Evolutionary conservation across 352 stramenopile species (phyloP).

Genomic region (Phytophthora megakarya): DNA sequence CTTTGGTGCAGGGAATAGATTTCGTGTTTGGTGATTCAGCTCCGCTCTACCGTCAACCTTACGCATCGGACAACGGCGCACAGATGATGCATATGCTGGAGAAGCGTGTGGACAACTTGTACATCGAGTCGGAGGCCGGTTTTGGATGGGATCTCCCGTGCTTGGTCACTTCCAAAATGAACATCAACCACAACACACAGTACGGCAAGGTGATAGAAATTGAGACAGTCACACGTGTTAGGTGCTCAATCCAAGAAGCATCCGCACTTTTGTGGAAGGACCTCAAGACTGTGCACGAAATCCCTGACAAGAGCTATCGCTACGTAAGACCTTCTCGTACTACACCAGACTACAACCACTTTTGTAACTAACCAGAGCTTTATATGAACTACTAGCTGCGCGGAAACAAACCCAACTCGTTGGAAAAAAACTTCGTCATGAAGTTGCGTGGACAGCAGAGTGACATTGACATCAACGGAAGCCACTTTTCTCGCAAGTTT

Average conservation of each 20-base stretch:
- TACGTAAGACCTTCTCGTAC: constrained; percentile 18
- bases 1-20: constrained; percentile 17
- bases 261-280: constrained; percentile 21
- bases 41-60: constrained; percentile 3
- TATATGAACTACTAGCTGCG: constrained; percentile 15
- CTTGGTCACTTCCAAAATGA: constrained; percentile 20
- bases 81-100: constrained; percentile 14
- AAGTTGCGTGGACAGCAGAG: constrained; percentile 17
- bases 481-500: constrained; percentile 28
- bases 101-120: constrained; percentile 14
- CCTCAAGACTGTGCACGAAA: constrained; percentile 25
- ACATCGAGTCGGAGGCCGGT: constrained; percentile 5
- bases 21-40: constrained; percentile 14
- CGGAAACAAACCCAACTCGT: constrained; percentile 18
- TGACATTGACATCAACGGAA: constrained; percentile 19
- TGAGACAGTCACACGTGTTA: constrained; percentile 18
- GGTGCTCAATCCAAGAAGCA: constrained; percentile 25
- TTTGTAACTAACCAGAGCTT: background rate
- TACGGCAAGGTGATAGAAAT: constrained; percentile 32
- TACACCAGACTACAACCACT: background rate
- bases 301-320: constrained; percentile 26
- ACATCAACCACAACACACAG: constrained; percentile 21
- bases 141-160: constrained; percentile 18
- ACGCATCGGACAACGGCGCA: constrained; percentile 3
- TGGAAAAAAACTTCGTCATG: constrained; percentile 34